Conservation (phyloP, 345 rosid species). For the Gossypium anomalum region DNA sequence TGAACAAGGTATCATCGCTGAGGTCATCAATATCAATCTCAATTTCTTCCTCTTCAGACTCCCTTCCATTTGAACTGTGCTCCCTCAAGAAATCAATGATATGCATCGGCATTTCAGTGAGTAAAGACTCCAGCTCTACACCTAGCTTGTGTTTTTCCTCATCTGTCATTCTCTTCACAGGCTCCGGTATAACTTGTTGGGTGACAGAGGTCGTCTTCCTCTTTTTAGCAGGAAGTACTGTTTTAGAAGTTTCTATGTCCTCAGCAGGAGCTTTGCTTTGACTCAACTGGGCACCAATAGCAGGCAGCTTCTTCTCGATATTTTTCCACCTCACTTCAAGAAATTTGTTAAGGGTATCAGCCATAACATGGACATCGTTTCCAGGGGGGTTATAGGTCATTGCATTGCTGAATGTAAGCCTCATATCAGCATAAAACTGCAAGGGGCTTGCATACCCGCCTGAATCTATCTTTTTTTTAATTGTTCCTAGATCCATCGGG, state of each 20-base stretch:
- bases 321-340: slow-evolving; percentile 84
- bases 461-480: slow-evolving; percentile 55
- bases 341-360: slow-evolving; percentile 59
- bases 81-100: slow-evolving; percentile 78
- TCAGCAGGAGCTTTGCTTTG: slow-evolving; percentile 29
- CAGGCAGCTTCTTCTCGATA: slow-evolving; percentile 64
- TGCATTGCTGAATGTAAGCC: slow-evolving; percentile 81
- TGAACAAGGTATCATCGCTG: slow-evolving; percentile 67
- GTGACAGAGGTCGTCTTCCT: slow-evolving; percentile 47
- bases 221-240: slow-evolving; percentile 53
- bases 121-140: slow-evolving; percentile 52
- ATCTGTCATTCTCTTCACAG: slow-evolving; percentile 51
- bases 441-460: slow-evolving; percentile 67
- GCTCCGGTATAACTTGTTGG: slow-evolving; percentile 40
- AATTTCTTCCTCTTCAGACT: slow-evolving; percentile 74
- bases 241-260: slow-evolving; percentile 35
- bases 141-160: slow-evolving; percentile 63
- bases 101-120: slow-evolving; percentile 64
- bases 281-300: slow-evolving; percentile 27
- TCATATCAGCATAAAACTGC: slow-evolving; percentile 77
- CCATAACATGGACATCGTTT: slow-evolving; percentile 80
- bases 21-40: slow-evolving; percentile 97
- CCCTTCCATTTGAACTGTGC: slow-evolving; percentile 64
- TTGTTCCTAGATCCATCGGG: slow-evolving; percentile 92
- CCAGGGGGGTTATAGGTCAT: slow-evolving; percentile 91